phyloP scores from a whole-genome alignment of 257 asterid species.

The Linaria vulgaris region DNA sequence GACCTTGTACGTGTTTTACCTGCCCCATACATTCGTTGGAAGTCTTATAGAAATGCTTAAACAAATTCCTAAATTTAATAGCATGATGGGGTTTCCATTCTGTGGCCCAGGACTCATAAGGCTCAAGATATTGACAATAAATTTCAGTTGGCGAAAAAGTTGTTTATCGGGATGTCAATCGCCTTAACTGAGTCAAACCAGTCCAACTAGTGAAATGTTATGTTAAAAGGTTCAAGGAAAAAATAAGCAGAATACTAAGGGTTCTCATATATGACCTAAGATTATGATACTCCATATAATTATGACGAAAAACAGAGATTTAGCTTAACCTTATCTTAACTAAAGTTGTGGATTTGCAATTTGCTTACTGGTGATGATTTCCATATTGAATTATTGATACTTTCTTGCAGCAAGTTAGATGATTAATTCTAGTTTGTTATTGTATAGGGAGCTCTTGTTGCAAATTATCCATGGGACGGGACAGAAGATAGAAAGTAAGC shows the following conservation, averaged over 20 bases:
- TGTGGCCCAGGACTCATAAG: not conserved
- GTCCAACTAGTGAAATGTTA: not conserved
- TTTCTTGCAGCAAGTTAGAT: constrained; percentile 3
- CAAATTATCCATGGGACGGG: constrained; percentile 99
- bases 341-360: constrained; percentile 6
- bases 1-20: not conserved
- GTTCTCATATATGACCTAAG: constrained; percentile 4
- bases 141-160: constrained; percentile 1
- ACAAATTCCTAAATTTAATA: not conserved
- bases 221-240: not conserved
- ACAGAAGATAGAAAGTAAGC: constrained; percentile 71
- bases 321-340: constrained; percentile 1
- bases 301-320: not conserved
- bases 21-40: not conserved
- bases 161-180: not conserved
- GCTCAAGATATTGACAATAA: not conserved
- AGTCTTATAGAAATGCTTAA: not conserved
- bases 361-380: not conserved
- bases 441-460: constrained; percentile 89
- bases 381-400: not conserved
- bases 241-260: not conserved
- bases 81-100: not conserved
- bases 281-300: not conserved
- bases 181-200: not conserved
- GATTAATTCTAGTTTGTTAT: constrained; percentile 8